Conservation (phyloP, 129 eudicot genomes). For the Dittrichia graveolens region DNA sequence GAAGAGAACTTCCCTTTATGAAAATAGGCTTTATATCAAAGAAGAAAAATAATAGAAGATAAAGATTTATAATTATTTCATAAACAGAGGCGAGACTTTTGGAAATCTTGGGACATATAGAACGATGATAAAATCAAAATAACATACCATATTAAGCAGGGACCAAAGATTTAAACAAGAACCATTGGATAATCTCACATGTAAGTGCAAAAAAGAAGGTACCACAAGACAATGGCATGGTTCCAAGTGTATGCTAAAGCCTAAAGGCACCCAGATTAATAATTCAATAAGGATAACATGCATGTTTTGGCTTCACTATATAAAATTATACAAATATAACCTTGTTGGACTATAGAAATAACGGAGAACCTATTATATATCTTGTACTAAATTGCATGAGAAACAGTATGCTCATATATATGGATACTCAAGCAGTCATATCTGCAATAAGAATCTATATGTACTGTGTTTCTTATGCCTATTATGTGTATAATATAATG, state of each 20-base stretch:
- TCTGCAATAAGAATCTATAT: slow-evolving; percentile 7
- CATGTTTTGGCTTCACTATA: neutral
- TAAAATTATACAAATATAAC: neutral
- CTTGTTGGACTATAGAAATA: neutral
- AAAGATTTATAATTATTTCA: neutral
- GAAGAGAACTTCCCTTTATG: neutral
- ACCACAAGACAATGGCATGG: neutral
- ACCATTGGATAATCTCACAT: neutral
- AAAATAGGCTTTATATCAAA: slow-evolving; percentile 8
- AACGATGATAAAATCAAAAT: slow-evolving; percentile 9
- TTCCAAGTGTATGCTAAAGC: too few relatives aligned
- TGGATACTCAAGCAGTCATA: slow-evolving; percentile 4
- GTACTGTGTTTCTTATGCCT: neutral
- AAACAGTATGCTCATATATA: neutral
- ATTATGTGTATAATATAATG: slow-evolving; percentile 4
- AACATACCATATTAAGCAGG: slow-evolving; percentile 4
- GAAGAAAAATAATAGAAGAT: slow-evolving; percentile 14
- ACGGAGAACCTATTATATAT: neutral
- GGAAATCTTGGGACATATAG: slow-evolving; percentile 9
- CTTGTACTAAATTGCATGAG: slow-evolving; percentile 16
- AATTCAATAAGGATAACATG: neutral
- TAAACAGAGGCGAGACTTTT: neutral
- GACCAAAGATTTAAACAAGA: slow-evolving; percentile 6
- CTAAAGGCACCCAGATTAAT: neutral
- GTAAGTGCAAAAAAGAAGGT: neutral